phyloP scores from a whole-genome alignment of 805 yeast species.

The Pichia manshurica region DNA sequence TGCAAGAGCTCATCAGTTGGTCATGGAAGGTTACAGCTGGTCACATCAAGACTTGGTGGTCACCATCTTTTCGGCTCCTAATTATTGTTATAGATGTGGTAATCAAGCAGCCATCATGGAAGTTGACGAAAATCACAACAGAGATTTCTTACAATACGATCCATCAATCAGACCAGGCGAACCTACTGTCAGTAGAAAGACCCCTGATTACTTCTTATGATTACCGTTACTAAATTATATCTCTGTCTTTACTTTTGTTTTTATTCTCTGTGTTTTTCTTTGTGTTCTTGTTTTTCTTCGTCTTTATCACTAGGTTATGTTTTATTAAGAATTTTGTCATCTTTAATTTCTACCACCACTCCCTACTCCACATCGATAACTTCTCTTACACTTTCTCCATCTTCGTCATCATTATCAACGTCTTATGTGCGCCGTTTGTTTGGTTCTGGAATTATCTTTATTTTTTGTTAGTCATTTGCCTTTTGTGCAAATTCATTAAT shows the following conservation, averaged over 20 bases:
- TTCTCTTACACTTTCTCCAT: not conserved
- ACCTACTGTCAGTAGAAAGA: conserved; percentile 93
- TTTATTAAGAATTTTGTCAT: not conserved
- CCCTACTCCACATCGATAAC: not conserved
- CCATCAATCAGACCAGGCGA: conserved; percentile 97
- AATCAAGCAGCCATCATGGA: conserved; percentile 98
- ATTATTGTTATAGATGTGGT: conserved; percentile 96
- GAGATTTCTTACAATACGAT: conserved; percentile 91
- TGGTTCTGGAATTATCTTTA: conserved; percentile 1
- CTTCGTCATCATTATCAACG: not conserved
- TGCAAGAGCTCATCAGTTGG: conserved; percentile 94
- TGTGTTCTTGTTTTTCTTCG: conserved; percentile 6
- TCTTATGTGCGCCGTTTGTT: not conserved
- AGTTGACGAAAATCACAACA: conserved; percentile 88
- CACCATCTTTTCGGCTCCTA: conserved; percentile 92
- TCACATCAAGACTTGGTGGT: conserved; percentile 91
- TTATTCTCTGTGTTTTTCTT: conserved; percentile 2
- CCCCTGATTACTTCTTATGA: conserved; percentile 92
- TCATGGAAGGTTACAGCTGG: conserved; percentile 98
- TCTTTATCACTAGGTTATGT: not conserved
- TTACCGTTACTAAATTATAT: not conserved
- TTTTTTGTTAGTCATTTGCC: not conserved
- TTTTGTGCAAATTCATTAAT: not conserved
- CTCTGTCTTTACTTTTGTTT: conserved; percentile 1
- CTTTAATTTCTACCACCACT: not conserved